Percentiles rank a stretch among this genome's conserved stretches.
Conservation (phyloP, 2,329 filamentous ascomycete genomes). For the Pseudocercospora crystallina region DNA sequence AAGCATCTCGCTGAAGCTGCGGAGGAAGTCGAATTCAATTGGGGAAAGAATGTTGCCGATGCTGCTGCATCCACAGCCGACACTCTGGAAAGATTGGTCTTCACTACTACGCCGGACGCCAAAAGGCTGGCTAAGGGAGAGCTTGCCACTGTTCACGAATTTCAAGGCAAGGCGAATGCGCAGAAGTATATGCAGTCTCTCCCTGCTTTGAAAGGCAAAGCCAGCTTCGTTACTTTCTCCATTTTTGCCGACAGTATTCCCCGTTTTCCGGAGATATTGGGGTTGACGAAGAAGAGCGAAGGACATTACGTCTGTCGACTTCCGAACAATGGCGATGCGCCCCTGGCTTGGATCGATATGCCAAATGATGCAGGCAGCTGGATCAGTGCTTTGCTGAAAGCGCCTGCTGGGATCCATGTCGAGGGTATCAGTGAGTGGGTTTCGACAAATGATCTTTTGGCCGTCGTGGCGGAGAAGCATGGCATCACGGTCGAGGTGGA, state of each 20-base stretch:
- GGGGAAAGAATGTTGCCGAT: slow-evolving; percentile 58
- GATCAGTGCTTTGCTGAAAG: slow-evolving; percentile 12
- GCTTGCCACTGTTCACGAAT: slow-evolving; percentile 43
- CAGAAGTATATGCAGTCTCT: slow-evolving; percentile 13
- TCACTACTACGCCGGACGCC: slow-evolving; percentile 38
- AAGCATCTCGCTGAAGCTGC: slow-evolving; percentile 39
- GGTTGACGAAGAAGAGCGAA: slow-evolving; percentile 4
- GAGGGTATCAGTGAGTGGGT: background rate
- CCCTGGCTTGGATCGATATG: slow-evolving; percentile 15
- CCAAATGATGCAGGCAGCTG: slow-evolving; percentile 10
- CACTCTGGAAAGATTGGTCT: slow-evolving; percentile 41
- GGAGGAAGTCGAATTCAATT: slow-evolving; percentile 51
- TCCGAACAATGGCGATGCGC: background rate
- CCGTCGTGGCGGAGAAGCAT: background rate
- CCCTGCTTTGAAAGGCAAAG: slow-evolving; percentile 12
- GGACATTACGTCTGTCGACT: background rate
- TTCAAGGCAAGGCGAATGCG: slow-evolving; percentile 42
- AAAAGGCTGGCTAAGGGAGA: slow-evolving; percentile 37
- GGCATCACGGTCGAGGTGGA: background rate
- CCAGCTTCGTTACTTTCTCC: slow-evolving; percentile 13
- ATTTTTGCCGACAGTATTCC: slow-evolving; percentile 2
- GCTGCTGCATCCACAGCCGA: slow-evolving; percentile 42
- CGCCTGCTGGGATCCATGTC: slow-evolving; percentile 5
- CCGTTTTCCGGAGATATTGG: background rate
- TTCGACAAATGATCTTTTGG: background rate